phyloP scores from a whole-genome alignment of 495 filamentous ascomycete genomes.

The Bacidia rubella region DNA sequence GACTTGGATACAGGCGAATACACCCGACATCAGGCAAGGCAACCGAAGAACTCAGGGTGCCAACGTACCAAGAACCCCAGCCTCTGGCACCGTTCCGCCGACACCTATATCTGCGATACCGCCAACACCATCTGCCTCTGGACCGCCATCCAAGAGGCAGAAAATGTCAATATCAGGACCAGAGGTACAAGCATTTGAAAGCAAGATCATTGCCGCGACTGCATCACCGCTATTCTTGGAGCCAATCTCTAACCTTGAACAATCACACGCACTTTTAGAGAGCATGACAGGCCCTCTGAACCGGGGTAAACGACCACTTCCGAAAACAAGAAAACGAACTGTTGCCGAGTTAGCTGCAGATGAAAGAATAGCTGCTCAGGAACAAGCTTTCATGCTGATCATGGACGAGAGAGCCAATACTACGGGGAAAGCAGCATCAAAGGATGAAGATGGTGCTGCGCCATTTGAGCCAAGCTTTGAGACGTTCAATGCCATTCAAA shows the following conservation, averaged over 20 bases:
- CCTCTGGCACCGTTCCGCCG: slow-evolving; percentile 38
- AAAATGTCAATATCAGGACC: slow-evolving; percentile 65
- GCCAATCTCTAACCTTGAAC: slow-evolving; percentile 51
- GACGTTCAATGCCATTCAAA: slow-evolving; percentile 75
- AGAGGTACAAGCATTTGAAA: slow-evolving; percentile 60
- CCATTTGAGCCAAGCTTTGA: slow-evolving; percentile 80
- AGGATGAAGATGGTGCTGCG: slow-evolving; percentile 54
- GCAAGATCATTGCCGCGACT: slow-evolving; percentile 55
- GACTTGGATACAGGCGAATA: slow-evolving; percentile 59
- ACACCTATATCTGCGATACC: slow-evolving; percentile 52
- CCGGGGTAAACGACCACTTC: slow-evolving; percentile 57
- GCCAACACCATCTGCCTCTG: slow-evolving; percentile 37
- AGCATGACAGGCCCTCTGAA: slow-evolving; percentile 63
- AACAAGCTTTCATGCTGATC: slow-evolving; percentile 83
- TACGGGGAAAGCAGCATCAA: slow-evolving; percentile 18
- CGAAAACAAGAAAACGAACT: slow-evolving; percentile 84
- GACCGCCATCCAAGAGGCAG: slow-evolving; percentile 50
- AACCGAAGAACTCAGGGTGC: slow-evolving; percentile 25
- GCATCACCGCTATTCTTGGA: slow-evolving; percentile 63
- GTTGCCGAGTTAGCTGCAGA: slow-evolving; percentile 88
- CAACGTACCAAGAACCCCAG: slow-evolving; percentile 33
- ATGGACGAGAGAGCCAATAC: slow-evolving; percentile 75
- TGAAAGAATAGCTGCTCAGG: slow-evolving; percentile 75
- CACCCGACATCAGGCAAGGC: slow-evolving; percentile 42
- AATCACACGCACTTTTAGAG: slow-evolving; percentile 54